Conservation (phyloP, 768 basidiomycete species). For the Hirschioporus abietinus region DNA sequence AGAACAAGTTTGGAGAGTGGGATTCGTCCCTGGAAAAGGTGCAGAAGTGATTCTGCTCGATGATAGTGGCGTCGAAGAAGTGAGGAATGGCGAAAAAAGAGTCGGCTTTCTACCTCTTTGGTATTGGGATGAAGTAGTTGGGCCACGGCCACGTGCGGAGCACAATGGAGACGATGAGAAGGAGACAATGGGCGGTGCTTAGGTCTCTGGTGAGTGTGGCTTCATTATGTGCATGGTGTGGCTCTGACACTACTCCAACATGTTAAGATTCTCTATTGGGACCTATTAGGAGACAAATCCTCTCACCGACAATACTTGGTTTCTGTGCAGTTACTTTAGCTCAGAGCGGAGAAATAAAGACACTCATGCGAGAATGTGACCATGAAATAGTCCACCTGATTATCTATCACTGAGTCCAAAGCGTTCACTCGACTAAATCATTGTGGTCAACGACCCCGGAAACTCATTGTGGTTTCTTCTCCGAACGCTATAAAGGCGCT, state of each 20-base stretch:
- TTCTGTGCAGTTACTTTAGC: too few relatives aligned
- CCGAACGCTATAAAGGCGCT: background rate
- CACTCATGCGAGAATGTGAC: too few relatives aligned
- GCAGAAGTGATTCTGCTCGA: constrained; percentile 47
- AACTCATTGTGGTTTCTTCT: background rate
- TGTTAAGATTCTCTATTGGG: too few relatives aligned
- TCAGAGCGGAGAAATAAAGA: too few relatives aligned
- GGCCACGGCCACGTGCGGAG: background rate
- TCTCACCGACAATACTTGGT: too few relatives aligned
- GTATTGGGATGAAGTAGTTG: constrained; percentile 44
- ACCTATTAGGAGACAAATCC: too few relatives aligned
- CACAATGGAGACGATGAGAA: background rate
- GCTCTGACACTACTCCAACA: too few relatives aligned
- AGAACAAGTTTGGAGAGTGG: constrained; percentile 62
- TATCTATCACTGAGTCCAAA: background rate
- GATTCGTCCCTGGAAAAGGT: constrained; percentile 55
- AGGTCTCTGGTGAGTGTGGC: background rate
- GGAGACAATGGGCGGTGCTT: background rate
- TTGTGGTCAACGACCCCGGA: background rate
- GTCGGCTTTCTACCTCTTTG: constrained; percentile 75
- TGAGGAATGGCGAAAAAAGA: constrained; percentile 61
- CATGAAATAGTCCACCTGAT: too few relatives aligned
- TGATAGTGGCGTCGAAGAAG: constrained; percentile 45
- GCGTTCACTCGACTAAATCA: background rate
- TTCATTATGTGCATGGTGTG: background rate